Evolutionary conservation across 305 asterid species (phyloP).

Genomic region (Fraxinus velutina): DNA sequence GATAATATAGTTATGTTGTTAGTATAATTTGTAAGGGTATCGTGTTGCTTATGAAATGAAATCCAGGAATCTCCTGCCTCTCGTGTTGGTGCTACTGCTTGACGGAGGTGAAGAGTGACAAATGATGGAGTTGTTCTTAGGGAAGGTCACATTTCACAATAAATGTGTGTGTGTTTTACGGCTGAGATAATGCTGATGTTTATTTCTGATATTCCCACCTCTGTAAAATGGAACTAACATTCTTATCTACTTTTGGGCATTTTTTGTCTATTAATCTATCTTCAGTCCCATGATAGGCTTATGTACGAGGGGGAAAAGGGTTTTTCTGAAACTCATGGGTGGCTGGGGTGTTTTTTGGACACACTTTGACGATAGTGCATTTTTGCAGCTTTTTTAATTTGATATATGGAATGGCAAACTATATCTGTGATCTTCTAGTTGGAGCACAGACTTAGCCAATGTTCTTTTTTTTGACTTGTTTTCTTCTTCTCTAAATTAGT

Average conservation of each 20-base stretch:
- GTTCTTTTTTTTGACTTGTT: neutral
- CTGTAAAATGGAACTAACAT: neutral
- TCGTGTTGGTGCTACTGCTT: neutral
- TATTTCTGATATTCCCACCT: neutral
- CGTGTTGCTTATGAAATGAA: neutral
- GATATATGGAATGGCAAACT: neutral
- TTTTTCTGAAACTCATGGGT: neutral
- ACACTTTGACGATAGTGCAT: neutral
- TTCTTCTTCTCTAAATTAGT: neutral
- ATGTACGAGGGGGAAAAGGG: neutral
- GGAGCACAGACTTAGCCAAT: neutral
- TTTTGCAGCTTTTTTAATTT: neutral
- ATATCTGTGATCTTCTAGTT: neutral
- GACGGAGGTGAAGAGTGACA: neutral
- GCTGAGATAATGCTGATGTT: neutral
- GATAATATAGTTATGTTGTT: slow-evolving; percentile 1
- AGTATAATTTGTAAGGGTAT: neutral
- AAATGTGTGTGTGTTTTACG: neutral
- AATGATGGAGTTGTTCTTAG: neutral
- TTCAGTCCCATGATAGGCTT: neutral
- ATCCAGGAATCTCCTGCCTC: neutral
- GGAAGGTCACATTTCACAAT: neutral
- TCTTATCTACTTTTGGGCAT: neutral
- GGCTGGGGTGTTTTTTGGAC: neutral
- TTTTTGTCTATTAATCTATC: neutral